Percentiles rank a stretch among this genome's conserved stretches.
phyloP scores from a whole-genome alignment of 2,329 filamentous ascomycete species.

The Drechslera avenae region DNA sequence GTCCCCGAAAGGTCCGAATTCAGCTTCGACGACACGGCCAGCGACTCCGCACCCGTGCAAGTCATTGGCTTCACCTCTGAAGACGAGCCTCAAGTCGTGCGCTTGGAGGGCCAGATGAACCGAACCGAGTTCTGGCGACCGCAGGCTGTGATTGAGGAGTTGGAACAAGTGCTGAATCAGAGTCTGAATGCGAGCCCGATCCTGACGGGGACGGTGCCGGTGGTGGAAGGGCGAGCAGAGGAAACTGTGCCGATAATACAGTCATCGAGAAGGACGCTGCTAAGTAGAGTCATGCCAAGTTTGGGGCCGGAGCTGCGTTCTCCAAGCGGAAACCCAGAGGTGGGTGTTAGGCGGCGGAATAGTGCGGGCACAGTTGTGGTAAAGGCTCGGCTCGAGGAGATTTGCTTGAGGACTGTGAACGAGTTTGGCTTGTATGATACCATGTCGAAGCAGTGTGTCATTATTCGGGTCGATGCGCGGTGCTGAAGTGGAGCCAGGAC shows the following conservation, averaged over 20 bases:
- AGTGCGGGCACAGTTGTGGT: constrained; percentile 30
- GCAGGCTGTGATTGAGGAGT: constrained; percentile 48
- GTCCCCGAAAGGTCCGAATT: constrained; percentile 37
- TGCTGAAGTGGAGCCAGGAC: constrained; percentile 22
- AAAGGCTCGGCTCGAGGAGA: constrained; percentile 38
- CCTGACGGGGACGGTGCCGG: constrained; percentile 9
- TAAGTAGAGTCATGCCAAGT: constrained; percentile 31
- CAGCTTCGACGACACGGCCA: constrained; percentile 31
- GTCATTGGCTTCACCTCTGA: constrained; percentile 49
- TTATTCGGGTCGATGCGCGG: constrained; percentile 38
- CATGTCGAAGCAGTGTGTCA: constrained; percentile 42
- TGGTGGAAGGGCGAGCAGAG: background rate
- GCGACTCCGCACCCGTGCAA: constrained; percentile 33
- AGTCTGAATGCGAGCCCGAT: constrained; percentile 34
- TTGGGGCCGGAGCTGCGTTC: constrained; percentile 28
- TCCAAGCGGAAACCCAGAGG: constrained; percentile 27
- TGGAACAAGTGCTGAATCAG: constrained; percentile 44
- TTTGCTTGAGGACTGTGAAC: constrained; percentile 41
- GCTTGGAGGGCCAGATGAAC: constrained; percentile 49
- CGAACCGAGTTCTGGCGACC: constrained; percentile 53
- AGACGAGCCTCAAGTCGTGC: constrained; percentile 49
- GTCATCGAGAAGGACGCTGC: constrained; percentile 22
- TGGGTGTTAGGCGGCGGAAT: constrained; percentile 19
- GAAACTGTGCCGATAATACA: constrained; percentile 3
- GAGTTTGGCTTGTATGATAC: constrained; percentile 47